Conservation (phyloP, 352 stramenopile species). For the Globisporangium okanoganense region DNA sequence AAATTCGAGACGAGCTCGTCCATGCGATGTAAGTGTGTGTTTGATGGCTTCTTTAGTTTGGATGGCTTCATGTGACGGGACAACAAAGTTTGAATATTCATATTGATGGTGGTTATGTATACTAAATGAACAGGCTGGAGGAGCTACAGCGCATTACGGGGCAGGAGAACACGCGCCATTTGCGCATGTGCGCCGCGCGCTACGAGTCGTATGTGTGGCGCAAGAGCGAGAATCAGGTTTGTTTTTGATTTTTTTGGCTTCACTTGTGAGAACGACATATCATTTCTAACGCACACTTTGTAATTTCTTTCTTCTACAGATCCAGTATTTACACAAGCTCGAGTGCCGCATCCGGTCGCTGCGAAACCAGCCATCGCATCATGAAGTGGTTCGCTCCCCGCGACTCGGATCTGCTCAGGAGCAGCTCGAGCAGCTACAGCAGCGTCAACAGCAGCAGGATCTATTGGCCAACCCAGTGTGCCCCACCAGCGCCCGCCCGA, state of each 20-base stretch:
- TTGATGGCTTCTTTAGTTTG: not conserved
- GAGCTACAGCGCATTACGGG: slow-evolving; percentile 64
- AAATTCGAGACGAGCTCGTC: slow-evolving; percentile 27
- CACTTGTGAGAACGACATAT: not conserved
- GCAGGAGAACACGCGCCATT: slow-evolving; percentile 39
- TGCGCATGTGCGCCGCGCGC: slow-evolving; percentile 53
- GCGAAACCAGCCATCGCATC: slow-evolving; percentile 41
- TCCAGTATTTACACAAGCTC: slow-evolving; percentile 63
- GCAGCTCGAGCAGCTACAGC: slow-evolving; percentile 5
- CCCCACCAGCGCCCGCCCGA: not conserved
- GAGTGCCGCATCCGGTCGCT: slow-evolving; percentile 64
- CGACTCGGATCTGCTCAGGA: slow-evolving; percentile 6
- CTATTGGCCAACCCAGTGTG: not conserved
- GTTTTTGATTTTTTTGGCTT: not conserved
- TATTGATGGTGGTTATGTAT: not conserved
- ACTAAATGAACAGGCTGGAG: slow-evolving; percentile 14
- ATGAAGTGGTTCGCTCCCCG: slow-evolving; percentile 10
- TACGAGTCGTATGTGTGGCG: slow-evolving; percentile 77
- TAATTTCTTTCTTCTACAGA: slow-evolving; percentile 16
- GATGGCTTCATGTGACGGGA: not conserved
- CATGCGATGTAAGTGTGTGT: slow-evolving; percentile 24
- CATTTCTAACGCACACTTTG: not conserved
- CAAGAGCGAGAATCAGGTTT: slow-evolving; percentile 55
- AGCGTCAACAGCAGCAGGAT: slow-evolving; percentile 3
- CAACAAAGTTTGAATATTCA: not conserved